Evolutionary conservation across 148 eudicot species (phyloP).

Genomic region (Chenopodium quinoa): DNA sequence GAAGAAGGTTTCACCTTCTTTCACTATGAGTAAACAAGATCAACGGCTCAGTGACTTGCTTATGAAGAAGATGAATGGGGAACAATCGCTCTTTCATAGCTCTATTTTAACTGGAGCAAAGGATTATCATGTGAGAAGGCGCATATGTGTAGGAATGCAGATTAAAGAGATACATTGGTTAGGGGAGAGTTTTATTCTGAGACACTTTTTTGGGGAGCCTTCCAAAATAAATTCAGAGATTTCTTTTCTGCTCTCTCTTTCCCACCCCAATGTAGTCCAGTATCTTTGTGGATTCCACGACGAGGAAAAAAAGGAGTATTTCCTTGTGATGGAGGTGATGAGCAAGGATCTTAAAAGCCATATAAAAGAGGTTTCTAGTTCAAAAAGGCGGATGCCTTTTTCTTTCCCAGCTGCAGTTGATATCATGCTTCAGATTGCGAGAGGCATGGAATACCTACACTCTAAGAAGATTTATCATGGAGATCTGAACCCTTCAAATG

Average conservation of each 20-base stretch:
- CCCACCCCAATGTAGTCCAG: conserved; percentile 57
- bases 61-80: conserved; percentile 34
- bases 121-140: conserved; percentile 55
- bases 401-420: conserved; percentile 58
- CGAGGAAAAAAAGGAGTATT: conserved; percentile 53
- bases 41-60: conserved; percentile 44
- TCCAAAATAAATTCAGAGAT: conserved; percentile 37
- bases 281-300: conserved; percentile 57
- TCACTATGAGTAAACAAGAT: conserved; percentile 36
- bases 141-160: conserved; percentile 48
- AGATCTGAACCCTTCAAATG: conserved; percentile 53
- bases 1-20: conserved; percentile 25
- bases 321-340: conserved; percentile 61
- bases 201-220: conserved; percentile 45
- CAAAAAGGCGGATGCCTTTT: conserved; percentile 47
- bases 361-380: conserved; percentile 48
- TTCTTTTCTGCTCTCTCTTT: conserved; percentile 38
- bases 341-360: conserved; percentile 42
- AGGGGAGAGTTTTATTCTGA: conserved; percentile 53
- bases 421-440: conserved; percentile 69
- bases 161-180: conserved; percentile 73
- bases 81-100: conserved; percentile 32
- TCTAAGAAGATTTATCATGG: conserved; percentile 55
- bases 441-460: conserved; percentile 73
- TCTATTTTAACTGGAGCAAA: conserved; percentile 39